phyloP scores from a whole-genome alignment of 2,329 filamentous ascomycete genomes.

The Microdochium bolleyi region DNA sequence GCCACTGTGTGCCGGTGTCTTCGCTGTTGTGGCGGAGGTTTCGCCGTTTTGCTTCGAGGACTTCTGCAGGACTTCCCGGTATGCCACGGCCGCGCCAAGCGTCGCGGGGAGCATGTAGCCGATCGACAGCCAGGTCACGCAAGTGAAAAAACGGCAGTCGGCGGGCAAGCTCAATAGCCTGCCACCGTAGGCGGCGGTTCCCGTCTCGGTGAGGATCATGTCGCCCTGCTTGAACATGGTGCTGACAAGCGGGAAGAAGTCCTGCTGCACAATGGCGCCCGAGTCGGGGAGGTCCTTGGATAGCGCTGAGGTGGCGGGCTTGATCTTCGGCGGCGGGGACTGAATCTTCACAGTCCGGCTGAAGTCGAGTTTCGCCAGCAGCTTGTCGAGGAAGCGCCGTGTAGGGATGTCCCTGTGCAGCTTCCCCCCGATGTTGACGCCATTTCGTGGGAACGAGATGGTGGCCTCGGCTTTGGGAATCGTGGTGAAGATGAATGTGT shows the following conservation, averaged over 20 bases:
- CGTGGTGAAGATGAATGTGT: conserved; percentile 29
- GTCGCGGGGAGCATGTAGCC: conserved; percentile 52
- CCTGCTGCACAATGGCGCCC: conserved; percentile 35
- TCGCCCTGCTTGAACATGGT: conserved; percentile 42
- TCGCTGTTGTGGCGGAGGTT: conserved; percentile 15
- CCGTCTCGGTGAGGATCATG: conserved; percentile 49
- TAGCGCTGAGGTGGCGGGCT: conserved; percentile 7
- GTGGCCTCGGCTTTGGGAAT: conserved; percentile 23
- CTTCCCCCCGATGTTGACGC: conserved; percentile 20
- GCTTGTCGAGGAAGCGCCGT: conserved; percentile 8
- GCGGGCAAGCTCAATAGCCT: conserved; percentile 41
- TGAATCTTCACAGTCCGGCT: conserved; percentile 13
- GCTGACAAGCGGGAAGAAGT: conserved; percentile 36
- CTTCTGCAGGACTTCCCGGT: conserved; percentile 29
- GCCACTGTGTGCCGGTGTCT: conserved; percentile 14
- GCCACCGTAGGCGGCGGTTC: conserved; percentile 47
- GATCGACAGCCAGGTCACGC: conserved; percentile 50
- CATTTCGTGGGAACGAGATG: conserved; percentile 23
- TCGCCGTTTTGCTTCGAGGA: not conserved
- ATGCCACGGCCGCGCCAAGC: conserved; percentile 47
- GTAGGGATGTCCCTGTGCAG: conserved; percentile 19
- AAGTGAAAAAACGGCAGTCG: conserved; percentile 37
- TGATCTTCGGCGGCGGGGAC: conserved; percentile 12
- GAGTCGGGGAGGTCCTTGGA: not conserved
- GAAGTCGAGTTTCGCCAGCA: conserved; percentile 13